Evolutionary conservation across 139 green algal genomes (phyloP).

Genomic region (Zygnema circumcarinatum): DNA sequence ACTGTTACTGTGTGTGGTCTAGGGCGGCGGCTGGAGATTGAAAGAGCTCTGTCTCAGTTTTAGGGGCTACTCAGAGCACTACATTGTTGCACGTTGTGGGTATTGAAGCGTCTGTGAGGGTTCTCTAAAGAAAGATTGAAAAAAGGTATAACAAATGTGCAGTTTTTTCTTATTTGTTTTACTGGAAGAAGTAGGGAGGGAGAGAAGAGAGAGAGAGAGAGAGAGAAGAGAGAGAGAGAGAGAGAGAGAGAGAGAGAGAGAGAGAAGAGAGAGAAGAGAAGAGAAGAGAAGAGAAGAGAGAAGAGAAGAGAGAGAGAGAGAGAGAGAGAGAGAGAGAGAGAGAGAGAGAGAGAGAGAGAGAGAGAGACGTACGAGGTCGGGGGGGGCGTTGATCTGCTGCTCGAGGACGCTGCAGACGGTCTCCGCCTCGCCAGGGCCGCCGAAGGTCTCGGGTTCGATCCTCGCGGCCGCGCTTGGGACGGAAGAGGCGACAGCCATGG

Average conservation of each 20-base stretch:
- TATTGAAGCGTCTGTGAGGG: neutral
- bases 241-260: neutral
- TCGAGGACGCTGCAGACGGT: neutral
- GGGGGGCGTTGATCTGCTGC: neutral
- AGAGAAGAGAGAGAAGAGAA: neutral
- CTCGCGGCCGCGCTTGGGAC: neutral
- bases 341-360: neutral
- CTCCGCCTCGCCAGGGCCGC: neutral
- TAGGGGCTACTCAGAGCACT: neutral
- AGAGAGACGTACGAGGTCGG: neutral
- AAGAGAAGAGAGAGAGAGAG: neutral
- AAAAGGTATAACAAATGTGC: too few relatives aligned
- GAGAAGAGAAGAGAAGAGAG: neutral
- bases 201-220: neutral
- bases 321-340: neutral
- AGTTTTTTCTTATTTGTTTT: too few relatives aligned
- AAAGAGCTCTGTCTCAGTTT: neutral
- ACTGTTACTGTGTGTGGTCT: too few relatives aligned
- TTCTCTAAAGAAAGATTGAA: too few relatives aligned
- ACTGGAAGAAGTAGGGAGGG: neutral
- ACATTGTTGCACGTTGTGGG: neutral
- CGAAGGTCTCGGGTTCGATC: neutral
- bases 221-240: neutral
- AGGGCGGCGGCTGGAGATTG: too few relatives aligned
- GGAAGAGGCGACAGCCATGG: neutral